Evolutionary conservation across 805 yeast genomes (phyloP).

Genomic region (Sungouiella blattae): DNA sequence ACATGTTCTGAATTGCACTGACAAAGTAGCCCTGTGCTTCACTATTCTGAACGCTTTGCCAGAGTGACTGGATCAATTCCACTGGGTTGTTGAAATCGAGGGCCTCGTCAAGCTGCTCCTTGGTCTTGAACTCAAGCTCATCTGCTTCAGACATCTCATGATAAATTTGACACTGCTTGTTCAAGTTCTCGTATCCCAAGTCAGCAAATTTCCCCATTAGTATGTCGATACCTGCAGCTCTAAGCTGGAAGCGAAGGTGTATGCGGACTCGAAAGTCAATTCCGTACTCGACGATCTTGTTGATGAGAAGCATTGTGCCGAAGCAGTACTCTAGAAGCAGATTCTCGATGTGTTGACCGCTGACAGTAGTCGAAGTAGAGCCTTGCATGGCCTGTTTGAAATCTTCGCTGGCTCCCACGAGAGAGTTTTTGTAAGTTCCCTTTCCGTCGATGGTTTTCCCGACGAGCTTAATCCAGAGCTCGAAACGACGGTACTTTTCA

Average conservation of each 20-base stretch:
- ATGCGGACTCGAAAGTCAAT: constrained; percentile 45
- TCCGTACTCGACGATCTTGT: constrained; percentile 55
- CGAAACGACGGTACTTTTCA: constrained; percentile 48
- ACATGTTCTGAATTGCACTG: constrained; percentile 64
- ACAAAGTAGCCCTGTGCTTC: constrained; percentile 57
- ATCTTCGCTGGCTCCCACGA: constrained; percentile 91
- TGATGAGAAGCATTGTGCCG: constrained; percentile 66
- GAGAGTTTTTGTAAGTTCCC: constrained; percentile 79
- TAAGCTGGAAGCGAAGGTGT: constrained; percentile 50
- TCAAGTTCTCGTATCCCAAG: constrained; percentile 55
- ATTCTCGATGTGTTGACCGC: constrained; percentile 47
- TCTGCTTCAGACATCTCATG: constrained; percentile 55
- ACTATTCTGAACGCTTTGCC: constrained; percentile 55
- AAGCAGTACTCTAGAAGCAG: constrained; percentile 68
- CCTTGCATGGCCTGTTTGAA: constrained; percentile 35
- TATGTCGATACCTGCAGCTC: constrained; percentile 21
- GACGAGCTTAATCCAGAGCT: constrained; percentile 67
- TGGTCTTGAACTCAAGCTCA: constrained; percentile 39
- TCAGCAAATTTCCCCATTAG: constrained; percentile 19
- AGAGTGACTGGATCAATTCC: constrained; percentile 57
- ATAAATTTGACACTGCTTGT: constrained; percentile 64
- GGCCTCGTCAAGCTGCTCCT: constrained; percentile 34
- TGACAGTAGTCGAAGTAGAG: constrained; percentile 34
- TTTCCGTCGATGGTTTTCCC: constrained; percentile 74
- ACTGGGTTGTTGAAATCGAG: constrained; percentile 69